phyloP scores from a whole-genome alignment of 78 protist species.

The Protostelium mycophagum region DNA sequence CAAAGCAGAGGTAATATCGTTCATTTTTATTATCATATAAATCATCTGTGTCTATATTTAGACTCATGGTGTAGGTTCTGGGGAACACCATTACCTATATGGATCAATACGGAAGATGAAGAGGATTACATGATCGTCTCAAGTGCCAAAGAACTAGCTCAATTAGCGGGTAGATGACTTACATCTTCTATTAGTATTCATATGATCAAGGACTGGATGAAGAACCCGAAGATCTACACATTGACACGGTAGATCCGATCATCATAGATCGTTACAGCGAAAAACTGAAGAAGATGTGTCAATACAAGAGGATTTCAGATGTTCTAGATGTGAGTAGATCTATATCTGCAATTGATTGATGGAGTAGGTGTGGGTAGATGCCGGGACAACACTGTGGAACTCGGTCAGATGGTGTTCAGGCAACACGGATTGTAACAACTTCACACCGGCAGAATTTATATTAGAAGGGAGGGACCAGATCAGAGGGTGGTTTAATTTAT shows the following conservation, averaged over 20 bases:
- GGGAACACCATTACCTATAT: conserved; percentile 16
- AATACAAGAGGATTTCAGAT: background rate
- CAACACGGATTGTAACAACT: background rate
- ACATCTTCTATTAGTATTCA: too few species aligned
- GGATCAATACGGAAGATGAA: conserved; percentile 6
- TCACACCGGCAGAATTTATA: conserved; percentile 8
- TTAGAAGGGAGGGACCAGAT: conserved; percentile 16
- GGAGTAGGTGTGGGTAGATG: conserved; percentile 11
- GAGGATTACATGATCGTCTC: background rate
- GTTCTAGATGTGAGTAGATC: conserved; percentile 6
- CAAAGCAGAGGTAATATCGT: conserved; percentile 10
- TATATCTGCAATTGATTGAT: background rate
- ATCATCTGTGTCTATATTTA: too few species aligned
- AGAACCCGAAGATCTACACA: background rate
- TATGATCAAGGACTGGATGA: background rate
- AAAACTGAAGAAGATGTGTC: background rate
- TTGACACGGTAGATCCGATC: conserved; percentile 8
- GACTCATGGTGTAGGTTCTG: conserved; percentile 5
- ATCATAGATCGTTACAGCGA: background rate
- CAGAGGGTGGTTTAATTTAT: conserved; percentile 19
- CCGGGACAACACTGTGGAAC: conserved; percentile 6
- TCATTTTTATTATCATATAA: background rate
- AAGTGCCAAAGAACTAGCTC: conserved; percentile 1
- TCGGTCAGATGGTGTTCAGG: background rate
- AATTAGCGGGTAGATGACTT: background rate